phyloP scores from a whole-genome alignment of 2,329 filamentous ascomycete species.

The Byssothecium circinans region DNA sequence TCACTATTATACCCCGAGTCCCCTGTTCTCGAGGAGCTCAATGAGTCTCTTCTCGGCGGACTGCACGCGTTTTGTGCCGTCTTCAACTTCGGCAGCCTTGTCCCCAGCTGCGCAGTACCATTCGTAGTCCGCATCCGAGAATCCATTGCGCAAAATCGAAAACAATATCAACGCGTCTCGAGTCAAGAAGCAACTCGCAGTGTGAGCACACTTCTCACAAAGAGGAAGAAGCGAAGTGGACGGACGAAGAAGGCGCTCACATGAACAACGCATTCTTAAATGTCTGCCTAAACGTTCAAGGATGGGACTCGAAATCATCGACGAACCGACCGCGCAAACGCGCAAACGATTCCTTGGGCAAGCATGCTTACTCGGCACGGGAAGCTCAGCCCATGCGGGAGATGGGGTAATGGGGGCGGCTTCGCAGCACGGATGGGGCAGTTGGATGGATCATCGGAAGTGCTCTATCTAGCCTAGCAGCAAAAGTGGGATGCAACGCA shows the following conservation, averaged over 20 bases:
- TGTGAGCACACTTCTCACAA: background rate
- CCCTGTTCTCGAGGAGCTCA: conserved; percentile 29
- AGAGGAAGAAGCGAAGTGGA: background rate
- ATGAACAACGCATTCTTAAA: background rate
- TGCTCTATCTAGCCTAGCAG: too few relatives aligned
- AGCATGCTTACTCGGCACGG: background rate
- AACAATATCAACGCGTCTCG: background rate
- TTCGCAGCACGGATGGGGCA: conserved; percentile 1
- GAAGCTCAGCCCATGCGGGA: too few relatives aligned
- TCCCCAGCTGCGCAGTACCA: conserved; percentile 5
- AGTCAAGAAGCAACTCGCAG: background rate
- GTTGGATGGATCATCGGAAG: background rate
- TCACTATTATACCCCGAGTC: conserved; percentile 39
- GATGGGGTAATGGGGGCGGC: conserved; percentile 7
- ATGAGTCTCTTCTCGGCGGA: conserved; percentile 24
- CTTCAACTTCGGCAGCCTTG: conserved; percentile 20
- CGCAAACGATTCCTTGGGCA: conserved; percentile 4
- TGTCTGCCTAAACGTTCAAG: background rate
- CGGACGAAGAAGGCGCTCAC: background rate
- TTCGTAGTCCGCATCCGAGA: background rate
- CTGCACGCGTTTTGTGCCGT: conserved; percentile 11
- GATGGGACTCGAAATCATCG: background rate
- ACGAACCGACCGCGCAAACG: conserved; percentile 7
- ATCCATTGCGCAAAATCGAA: conserved; percentile 11
- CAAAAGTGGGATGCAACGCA: too few relatives aligned